Evolutionary conservation across 495 filamentous ascomycete species (phyloP), one percentile per base, ranked within the genome.

Genomic region (Beverwykella pulmonaria): DNA sequence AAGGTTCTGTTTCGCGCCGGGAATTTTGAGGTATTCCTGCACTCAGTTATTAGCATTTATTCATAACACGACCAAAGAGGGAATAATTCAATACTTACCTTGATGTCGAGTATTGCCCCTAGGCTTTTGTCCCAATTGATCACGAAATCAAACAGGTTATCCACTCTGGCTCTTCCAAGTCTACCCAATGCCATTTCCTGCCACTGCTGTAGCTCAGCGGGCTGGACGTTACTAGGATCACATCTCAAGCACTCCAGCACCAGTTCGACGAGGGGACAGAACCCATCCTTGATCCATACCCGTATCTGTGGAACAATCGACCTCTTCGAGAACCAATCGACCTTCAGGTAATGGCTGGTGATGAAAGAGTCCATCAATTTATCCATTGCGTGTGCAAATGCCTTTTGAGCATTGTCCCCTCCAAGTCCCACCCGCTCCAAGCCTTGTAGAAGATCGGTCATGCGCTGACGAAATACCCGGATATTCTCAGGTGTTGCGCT

Each of bases 81-180:
- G 52, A 32, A 63, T 22, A 61, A 50, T 77, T 80, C 67, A 75
- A 61, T 19, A 62, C 62, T 79, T 80, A 71, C 75, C 64, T 87
- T 88, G 50, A 90, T 71, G 75, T 98, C 94, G 57, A 93, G 86
- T 50, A 97, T 86, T 4, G 90, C 93, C n/a, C 90, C 91, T 30
- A 82, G 82, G 64, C 88, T 92, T 9, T 76, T 76, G 17, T 82
- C 72, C 94, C 94, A 97, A 23, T 87, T 85, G 36, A 92, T 83
- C 48, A 96, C 87, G 56, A 96, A 90, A 65, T 96, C 89, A 68
- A 97, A 98, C 6, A 98, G 79, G 72, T 96, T 91, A 1, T 85
- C 81, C 12, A 89, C 91, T 30, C 93, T 87, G 25, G 94, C 82
- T 44, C 84, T 83, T 3, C 92, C 92, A n/a, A 97, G 81, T 25